A percentile compares a stretch with the other conserved stretches of the same genome.
These are phyloP conservation scores for Pseudoscleropodium purum DNA, from an alignment of 225 moss, liverwort and hornwort species.

Conservation along the genomic window DNA sequence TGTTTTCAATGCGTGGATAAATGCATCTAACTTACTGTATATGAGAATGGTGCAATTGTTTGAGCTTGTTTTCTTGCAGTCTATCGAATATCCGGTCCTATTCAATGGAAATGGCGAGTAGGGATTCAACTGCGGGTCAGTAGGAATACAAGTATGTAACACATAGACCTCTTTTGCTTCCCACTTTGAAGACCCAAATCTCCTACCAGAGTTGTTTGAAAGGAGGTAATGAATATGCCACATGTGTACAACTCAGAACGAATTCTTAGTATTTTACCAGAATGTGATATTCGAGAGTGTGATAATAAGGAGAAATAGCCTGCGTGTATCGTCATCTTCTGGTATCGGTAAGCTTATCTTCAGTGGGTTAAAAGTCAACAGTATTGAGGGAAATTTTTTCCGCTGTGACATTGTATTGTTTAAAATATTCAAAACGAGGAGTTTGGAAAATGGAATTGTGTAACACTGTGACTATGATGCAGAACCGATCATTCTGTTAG, in stretches of 20 bases:
- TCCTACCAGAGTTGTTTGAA: neutral
- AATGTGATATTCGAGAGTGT: neutral
- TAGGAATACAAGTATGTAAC: neutral
- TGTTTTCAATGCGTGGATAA: neutral
- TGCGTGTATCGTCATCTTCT: neutral
- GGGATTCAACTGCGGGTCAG: neutral
- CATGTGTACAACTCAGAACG: neutral
- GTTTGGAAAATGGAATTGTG: neutral
- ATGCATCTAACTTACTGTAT: neutral
- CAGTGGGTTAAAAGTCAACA: neutral
- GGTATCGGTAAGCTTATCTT: neutral
- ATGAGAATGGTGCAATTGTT: neutral
- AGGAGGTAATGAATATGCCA: neutral
- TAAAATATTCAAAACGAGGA: neutral
- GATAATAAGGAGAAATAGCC: neutral
- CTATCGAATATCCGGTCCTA: neutral
- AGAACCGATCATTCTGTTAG: too few relatives aligned
- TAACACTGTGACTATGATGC: neutral
- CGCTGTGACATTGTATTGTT: neutral
- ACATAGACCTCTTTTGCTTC: neutral
- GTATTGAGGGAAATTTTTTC: neutral
- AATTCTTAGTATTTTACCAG: neutral
- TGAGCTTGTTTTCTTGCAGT: too few relatives aligned
- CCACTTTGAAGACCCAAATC: neutral
- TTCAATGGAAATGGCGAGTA: neutral